Evolutionary conservation across 805 yeast genomes (phyloP), one percentile per base, ranked within the genome.

Genomic region (Wickerhamiella vanderwaltii): DNA sequence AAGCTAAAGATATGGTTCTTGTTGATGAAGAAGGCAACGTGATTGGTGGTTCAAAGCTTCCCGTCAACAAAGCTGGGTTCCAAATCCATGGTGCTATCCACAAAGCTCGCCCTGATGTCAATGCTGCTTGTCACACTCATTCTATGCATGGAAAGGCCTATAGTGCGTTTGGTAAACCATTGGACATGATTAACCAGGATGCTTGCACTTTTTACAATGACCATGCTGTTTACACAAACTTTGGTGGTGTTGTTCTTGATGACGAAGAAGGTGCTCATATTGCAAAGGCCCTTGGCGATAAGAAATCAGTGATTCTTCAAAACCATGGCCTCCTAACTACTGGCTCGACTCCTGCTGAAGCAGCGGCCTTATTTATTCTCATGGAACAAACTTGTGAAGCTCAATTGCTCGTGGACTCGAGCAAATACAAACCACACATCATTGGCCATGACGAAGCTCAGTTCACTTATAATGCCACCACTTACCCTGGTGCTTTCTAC

Each of bases 161-260:
- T 57, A 72, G 80, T 2, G 62, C 77, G 0, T 76, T 78, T 53
- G 84, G 79, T 28, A 66, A 65, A 50, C 76, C 75, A 11, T 63
- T 82, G 48, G 87, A 80, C 46, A 82, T 82, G 91, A 53, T 82
- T 46, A 80, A 76, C 61, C 93, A 82, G 63, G 93, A 83, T 51
- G 79, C 66, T 3, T 79, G 87, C 57, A 62, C 67, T 9, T 73
- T 83, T 51, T 77, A 77, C 65, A 71, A 76, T 26, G 62, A 64
- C 36, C 91, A 80, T 47, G 59, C 76, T 1, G 86, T 82, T 3
- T 79, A 79, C 59, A 45, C 53, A 15, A 72, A 73, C 54, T 81
- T 80, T 58, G 91, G 91, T 23, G 93, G 93, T 29, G 82, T 82
- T 43, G 93, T 85, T 0, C 51, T 79, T 20, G 81, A 77, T 50